These are phyloP conservation scores for Parachaetomium inaequale DNA, from an alignment of 495 filamentous ascomycete genomes.

Conservation along the genomic window DNA sequence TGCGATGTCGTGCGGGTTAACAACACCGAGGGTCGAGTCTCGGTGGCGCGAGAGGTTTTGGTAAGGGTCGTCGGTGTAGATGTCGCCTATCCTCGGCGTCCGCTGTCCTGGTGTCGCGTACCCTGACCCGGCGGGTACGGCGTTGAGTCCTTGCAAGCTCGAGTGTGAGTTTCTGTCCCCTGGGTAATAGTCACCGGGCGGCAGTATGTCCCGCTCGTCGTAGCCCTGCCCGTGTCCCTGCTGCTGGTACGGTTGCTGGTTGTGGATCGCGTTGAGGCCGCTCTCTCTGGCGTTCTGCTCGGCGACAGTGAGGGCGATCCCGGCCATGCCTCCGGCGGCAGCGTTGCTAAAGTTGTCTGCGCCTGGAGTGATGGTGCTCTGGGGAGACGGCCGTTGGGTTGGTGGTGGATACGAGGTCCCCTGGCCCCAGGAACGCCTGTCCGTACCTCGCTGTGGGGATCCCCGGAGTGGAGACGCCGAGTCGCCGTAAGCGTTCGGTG, in stretches of 20 bases:
- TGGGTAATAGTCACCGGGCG: slow-evolving; percentile 21
- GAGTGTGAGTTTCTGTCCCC: slow-evolving; percentile 17
- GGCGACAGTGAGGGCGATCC: slow-evolving; percentile 70
- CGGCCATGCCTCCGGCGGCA: slow-evolving; percentile 71
- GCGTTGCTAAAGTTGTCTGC: slow-evolving; percentile 69
- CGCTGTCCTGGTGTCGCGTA: slow-evolving; percentile 25
- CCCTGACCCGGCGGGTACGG: slow-evolving; percentile 18
- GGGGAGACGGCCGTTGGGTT: slow-evolving; percentile 9
- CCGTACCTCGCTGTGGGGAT: slow-evolving; percentile 29
- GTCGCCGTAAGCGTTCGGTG: slow-evolving; percentile 15
- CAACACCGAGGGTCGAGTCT: slow-evolving; percentile 51
- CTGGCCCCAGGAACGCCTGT: slow-evolving; percentile 31
- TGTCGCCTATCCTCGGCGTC: slow-evolving; percentile 29
- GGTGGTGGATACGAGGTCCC: slow-evolving; percentile 23
- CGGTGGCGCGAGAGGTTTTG: slow-evolving; percentile 57
- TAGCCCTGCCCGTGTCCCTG: slow-evolving; percentile 31
- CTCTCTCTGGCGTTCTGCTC: slow-evolving; percentile 69
- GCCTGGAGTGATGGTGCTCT: slow-evolving; percentile 62
- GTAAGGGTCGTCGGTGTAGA: slow-evolving; percentile 44
- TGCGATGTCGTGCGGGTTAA: slow-evolving; percentile 75
- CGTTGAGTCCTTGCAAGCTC: slow-evolving; percentile 25
- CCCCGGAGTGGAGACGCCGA: slow-evolving; percentile 24
- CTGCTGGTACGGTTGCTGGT: slow-evolving; percentile 43
- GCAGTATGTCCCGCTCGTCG: slow-evolving; percentile 12
- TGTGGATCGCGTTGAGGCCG: slow-evolving; percentile 63